A percentile compares a stretch with the other conserved stretches of the same genome.
Evolutionary conservation across 441 rosid genomes (phyloP).

Genomic region (Adansonia madagascariensis): DNA sequence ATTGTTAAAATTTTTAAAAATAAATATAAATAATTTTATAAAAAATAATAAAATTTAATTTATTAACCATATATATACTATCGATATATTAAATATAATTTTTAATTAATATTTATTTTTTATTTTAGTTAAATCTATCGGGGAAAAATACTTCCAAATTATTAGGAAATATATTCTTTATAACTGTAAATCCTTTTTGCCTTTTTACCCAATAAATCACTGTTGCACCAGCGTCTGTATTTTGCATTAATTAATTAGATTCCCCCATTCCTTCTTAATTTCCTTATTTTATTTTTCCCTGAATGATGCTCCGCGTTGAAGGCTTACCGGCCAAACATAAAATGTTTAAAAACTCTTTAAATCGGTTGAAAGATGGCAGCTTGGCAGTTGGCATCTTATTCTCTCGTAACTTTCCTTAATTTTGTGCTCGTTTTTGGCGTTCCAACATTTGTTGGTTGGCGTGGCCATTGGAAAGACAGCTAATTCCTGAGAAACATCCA

Average conservation of each 20-base stretch:
- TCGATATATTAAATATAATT: no score
- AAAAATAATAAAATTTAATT: no score
- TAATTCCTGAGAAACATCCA: slow-evolving; percentile 15
- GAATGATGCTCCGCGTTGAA: slow-evolving; percentile 13
- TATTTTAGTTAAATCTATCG: no score
- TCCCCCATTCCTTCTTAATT: background rate
- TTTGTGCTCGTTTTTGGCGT: background rate
- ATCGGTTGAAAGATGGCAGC: background rate
- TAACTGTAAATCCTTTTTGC: background rate
- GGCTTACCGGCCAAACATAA: slow-evolving; percentile 9
- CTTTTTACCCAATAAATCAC: background rate
- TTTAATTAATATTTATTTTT: no score
- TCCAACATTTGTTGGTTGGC: slow-evolving; percentile 18
- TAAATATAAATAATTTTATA: no score
- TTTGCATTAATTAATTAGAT: no score
- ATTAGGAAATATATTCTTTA: no score
- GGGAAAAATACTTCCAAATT: background rate
- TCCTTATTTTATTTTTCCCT: background rate
- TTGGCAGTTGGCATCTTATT: background rate
- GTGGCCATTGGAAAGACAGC: slow-evolving; percentile 17
- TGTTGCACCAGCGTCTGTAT: background rate
- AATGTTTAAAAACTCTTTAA: background rate
- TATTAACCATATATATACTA: no score
- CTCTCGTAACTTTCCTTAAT: background rate
- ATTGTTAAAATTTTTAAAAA: no score